Evolutionary conservation across 1,284 basidiomycete genomes (phyloP), one percentile per base, ranked within the genome.

Genomic region (Termitomyces sp.): DNA sequence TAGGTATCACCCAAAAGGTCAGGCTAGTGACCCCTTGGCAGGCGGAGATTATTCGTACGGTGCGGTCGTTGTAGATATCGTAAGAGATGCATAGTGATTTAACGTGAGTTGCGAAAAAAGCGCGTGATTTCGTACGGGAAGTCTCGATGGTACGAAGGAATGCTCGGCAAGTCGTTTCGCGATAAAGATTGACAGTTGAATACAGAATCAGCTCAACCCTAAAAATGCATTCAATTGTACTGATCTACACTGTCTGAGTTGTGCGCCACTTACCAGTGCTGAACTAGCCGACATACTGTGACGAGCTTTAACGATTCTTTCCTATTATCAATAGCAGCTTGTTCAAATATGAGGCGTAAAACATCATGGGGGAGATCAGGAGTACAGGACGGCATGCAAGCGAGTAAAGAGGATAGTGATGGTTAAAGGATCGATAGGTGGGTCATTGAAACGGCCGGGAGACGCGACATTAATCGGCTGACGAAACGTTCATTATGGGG

Each of bases 131-230:
- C 1, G 60, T 62, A 38, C 43, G 50, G 2, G 65, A 64, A 8
- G 57, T 61, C 38, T 64, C 57, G 39, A 68, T 60, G 11, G 64
- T 65, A 9, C 63, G 56, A 7, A 68, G 52, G 35, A 69, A 67
- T 14, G 62, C 57, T n/a, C 58, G 62, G 35, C 55, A 60, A 10
- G 65, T 66, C 3, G 58, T 57, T 41, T 63, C 58, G 11, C 62
- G 61, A 39, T 60, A 57, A 6, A 69, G 63, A 34, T 56, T 60
- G 1, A 68, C 61, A 3, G 54, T 53, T 2, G 60, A 58, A 49
- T 68, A 68, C 16, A 69, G 51, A 19, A 67, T 59, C 26, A 52
- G 54, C 34, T 66, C 66, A 9, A 66, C 57, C 67, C 67, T 68
- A 16, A 6, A 30, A 33, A 31, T 2, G 21, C 28, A 3, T 7